Evolutionary conservation across 345 rosid genomes (phyloP).

Genomic region (Reutealis trisperma): DNA sequence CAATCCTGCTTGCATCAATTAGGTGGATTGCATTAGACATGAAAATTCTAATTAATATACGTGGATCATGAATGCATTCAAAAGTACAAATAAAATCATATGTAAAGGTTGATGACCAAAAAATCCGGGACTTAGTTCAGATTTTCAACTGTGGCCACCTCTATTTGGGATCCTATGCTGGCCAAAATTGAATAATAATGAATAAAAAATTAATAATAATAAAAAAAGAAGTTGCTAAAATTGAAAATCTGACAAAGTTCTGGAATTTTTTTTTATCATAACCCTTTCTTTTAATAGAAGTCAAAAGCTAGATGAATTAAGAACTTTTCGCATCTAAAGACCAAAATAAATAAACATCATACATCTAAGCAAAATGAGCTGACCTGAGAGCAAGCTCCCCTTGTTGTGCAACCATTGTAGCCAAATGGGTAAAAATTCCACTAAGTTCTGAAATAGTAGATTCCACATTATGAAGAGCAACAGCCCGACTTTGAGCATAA

Average conservation of each 20-base stretch:
- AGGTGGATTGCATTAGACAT: conserved; percentile 7
- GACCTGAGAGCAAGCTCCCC: conserved; percentile 92
- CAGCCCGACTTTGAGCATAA: conserved; percentile 64
- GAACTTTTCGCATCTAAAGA: conserved; percentile 5
- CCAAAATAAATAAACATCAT: neutral
- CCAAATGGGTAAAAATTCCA: conserved; percentile 84
- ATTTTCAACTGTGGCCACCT: neutral
- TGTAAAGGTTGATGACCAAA: neutral
- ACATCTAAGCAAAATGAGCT: conserved; percentile 13
- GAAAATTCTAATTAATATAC: neutral
- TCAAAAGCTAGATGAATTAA: neutral
- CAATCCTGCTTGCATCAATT: conserved; percentile 60
- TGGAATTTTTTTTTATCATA: neutral
- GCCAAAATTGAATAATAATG: neutral
- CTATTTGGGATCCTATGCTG: neutral
- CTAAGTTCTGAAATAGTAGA: conserved; percentile 88
- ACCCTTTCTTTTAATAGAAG: neutral
- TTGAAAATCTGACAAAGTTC: neutral
- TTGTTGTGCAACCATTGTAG: conserved; percentile 89
- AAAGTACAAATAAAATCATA: neutral
- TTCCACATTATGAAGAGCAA: conserved; percentile 83
- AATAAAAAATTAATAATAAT: fast-evolving
- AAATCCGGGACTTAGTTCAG: neutral
- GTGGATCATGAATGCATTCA: neutral
- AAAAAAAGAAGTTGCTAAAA: neutral